Percentiles rank a stretch among this genome's conserved stretches.
phyloP scores from a whole-genome alignment of 192 early-diverging fungal genomes.

The Podila verticillata region DNA sequence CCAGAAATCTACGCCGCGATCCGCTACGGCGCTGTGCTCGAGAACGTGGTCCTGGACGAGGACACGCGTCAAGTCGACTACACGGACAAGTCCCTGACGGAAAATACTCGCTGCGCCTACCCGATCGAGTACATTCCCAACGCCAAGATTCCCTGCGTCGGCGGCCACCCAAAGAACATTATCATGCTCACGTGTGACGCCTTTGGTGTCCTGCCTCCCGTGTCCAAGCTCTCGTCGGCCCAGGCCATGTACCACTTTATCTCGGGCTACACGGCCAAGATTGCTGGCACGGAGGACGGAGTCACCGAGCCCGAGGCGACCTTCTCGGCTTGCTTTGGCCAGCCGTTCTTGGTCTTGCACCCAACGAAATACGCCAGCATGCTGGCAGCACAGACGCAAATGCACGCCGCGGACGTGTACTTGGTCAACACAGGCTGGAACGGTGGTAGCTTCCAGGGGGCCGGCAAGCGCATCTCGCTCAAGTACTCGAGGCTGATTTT shows the following conservation, averaged over 20 bases:
- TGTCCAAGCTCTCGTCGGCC: slow-evolving; percentile 82
- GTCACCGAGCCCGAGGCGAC: slow-evolving; percentile 89
- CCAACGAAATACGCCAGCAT: slow-evolving; percentile 94
- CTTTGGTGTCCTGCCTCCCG: slow-evolving; percentile 93
- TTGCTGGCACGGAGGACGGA: slow-evolving; percentile 95
- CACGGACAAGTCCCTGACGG: slow-evolving; percentile 79
- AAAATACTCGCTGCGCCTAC: slow-evolving; percentile 96
- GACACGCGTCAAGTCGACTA: slow-evolving; percentile 83
- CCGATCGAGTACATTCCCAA: slow-evolving; percentile 94
- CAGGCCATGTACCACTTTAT: slow-evolving; percentile 98
- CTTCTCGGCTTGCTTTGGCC: slow-evolving; percentile 91
- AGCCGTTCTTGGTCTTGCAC: slow-evolving; percentile 95
- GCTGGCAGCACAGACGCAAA: slow-evolving; percentile 92
- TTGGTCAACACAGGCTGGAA: slow-evolving; percentile 98
- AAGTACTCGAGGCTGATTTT: slow-evolving; percentile 97
- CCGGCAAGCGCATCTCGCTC: slow-evolving; percentile 90
- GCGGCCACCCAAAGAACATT: slow-evolving; percentile 90
- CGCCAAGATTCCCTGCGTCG: slow-evolving; percentile 88
- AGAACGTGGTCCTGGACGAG: slow-evolving; percentile 90
- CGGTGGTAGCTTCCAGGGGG: slow-evolving; percentile 84
- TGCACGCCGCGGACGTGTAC: slow-evolving; percentile 88
- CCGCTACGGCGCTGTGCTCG: slow-evolving; percentile 90
- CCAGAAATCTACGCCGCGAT: slow-evolving; percentile 98
- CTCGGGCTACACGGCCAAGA: slow-evolving; percentile 96
- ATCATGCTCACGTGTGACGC: slow-evolving; percentile 95